These are phyloP conservation scores for Bryopsis sp. DNA, from an alignment of 139 green algal genomes.

Conservation along the genomic window DNA sequence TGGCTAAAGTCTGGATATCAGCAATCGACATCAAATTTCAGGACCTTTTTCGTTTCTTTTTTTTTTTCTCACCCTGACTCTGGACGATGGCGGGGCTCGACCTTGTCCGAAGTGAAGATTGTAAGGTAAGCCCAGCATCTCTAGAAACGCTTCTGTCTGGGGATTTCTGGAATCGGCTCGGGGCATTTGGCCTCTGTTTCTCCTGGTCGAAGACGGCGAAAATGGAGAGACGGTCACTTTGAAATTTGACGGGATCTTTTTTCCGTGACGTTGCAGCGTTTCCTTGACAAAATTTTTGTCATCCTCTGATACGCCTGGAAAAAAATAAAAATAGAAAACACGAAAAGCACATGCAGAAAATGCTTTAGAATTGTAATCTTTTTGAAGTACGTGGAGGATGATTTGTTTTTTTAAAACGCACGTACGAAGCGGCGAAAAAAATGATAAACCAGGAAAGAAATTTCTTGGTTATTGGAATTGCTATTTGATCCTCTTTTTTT, in stretches of 20 bases:
- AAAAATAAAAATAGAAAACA: too few relatives aligned
- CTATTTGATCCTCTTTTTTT: neutral
- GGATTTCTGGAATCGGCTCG: neutral
- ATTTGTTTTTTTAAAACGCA: neutral
- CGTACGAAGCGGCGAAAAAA: neutral
- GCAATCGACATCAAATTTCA: too few relatives aligned
- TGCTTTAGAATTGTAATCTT: too few relatives aligned
- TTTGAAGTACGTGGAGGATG: neutral
- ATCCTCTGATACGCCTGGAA: too few relatives aligned
- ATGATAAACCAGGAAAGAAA: slow-evolving; percentile 4
- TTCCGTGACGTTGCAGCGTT: neutral
- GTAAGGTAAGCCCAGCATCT: slow-evolving; percentile 59
- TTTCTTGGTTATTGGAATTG: slow-evolving; percentile 8
- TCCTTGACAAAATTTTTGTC: too few relatives aligned
- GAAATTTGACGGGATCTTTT: neutral
- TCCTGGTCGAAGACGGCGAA: neutral
- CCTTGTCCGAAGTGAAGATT: slow-evolving; percentile 34
- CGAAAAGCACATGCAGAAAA: too few relatives aligned
- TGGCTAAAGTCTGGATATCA: too few relatives aligned
- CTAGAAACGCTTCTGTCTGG: slow-evolving; percentile 56
- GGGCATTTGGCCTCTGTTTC: slow-evolving; percentile 9
- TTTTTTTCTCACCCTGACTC: too few relatives aligned
- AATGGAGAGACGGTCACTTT: neutral
- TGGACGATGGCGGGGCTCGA: too few relatives aligned
- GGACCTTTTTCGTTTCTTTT: too few relatives aligned